Percentiles rank a stretch among this genome's conserved stretches.
These are phyloP conservation scores for Populus tomentosa DNA, from an alignment of 441 rosid species.

Conservation along the genomic window DNA sequence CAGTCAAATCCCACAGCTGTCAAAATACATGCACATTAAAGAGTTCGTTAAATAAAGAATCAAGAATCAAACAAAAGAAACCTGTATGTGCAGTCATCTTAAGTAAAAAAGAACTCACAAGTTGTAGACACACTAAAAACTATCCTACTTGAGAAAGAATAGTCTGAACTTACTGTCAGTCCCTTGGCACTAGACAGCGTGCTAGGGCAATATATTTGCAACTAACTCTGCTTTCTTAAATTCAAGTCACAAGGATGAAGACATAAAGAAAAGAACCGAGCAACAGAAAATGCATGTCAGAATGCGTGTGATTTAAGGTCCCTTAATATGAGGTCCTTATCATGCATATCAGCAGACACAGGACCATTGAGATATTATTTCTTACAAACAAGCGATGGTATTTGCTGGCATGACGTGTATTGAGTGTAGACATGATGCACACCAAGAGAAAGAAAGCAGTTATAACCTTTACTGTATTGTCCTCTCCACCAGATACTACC, in stretches of 20 bases:
- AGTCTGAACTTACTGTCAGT: not conserved
- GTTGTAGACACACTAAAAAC: not conserved
- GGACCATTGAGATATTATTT: not conserved
- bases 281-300: not conserved
- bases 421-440: not conserved
- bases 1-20: slow-evolving; percentile 99
- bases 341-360: not conserved
- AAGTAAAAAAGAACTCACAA: not conserved
- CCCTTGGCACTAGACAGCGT: not conserved
- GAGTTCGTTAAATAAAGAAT: slow-evolving; percentile 4
- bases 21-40: slow-evolving; percentile 8
- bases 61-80: not conserved
- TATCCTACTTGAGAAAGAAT: not conserved
- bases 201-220: not conserved
- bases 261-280: not conserved
- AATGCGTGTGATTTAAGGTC: not conserved
- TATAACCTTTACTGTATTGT: slow-evolving; percentile 86
- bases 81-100: not conserved
- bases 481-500: slow-evolving; percentile 99
- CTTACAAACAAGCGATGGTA: not conserved
- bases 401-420: not conserved
- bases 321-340: not conserved
- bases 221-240: not conserved
- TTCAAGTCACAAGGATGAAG: not conserved
- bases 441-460: slow-evolving; percentile 14